These are phyloP conservation scores for Picocystis sp. DNA, from an alignment of 163 green algal genomes.

Conservation along the genomic window DNA sequence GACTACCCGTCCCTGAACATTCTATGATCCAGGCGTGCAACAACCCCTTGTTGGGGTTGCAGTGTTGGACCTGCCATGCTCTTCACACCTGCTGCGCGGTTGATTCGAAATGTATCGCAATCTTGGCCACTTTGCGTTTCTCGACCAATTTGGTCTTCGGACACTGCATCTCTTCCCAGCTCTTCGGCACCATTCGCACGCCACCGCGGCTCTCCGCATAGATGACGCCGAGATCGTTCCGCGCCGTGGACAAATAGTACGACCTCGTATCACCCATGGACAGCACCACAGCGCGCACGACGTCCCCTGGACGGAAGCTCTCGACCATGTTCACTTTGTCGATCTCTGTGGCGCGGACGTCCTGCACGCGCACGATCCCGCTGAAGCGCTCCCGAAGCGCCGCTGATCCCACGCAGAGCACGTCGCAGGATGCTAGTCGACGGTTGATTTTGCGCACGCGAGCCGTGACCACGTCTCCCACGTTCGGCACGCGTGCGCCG, in stretches of 20 bases:
- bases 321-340: constrained; percentile 64
- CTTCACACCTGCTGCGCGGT: no score
- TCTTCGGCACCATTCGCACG: constrained; percentile 45
- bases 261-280: constrained; percentile 67
- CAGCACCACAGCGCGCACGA: constrained; percentile 53
- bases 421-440: constrained; percentile 29
- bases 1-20: constrained; percentile 59
- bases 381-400: constrained; percentile 37
- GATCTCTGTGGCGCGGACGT: constrained; percentile 64
- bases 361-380: constrained; percentile 53
- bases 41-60: no score
- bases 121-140: constrained; percentile 64
- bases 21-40: constrained; percentile 16
- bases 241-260: constrained; percentile 74
- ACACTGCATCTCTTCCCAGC: constrained; percentile 70
- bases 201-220: constrained; percentile 48
- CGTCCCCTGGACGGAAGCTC: constrained; percentile 74
- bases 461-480: constrained; percentile 24
- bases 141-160: constrained; percentile 46
- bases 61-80: no score
- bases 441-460: constrained; percentile 37
- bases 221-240: constrained; percentile 74
- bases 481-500: constrained; percentile 22
- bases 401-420: constrained; percentile 40
- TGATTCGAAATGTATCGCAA: neutral